A percentile compares a stretch with the other conserved stretches of the same genome.
Evolutionary conservation across 805 yeast species (phyloP).

Genomic region (Huiozyma naganishii): DNA sequence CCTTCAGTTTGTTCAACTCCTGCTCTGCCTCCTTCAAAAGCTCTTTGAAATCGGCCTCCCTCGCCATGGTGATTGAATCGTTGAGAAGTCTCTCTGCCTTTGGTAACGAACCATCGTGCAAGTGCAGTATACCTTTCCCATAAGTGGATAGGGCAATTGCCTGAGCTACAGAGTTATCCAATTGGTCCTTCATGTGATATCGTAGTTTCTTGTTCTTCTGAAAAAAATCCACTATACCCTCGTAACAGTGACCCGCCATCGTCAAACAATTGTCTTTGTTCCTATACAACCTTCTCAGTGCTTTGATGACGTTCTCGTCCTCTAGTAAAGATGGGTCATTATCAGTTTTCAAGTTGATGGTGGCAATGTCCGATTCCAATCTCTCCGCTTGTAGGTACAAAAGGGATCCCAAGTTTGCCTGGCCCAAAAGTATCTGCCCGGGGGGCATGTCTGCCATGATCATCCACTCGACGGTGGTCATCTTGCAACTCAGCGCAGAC

Average conservation of each 20-base stretch:
- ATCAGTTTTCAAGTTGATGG: constrained; percentile 21
- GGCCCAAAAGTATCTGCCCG: constrained; percentile 51
- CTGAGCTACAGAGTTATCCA: constrained; percentile 41
- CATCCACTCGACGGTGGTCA: constrained; percentile 63
- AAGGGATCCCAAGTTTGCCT: constrained; percentile 61
- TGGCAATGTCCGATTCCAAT: constrained; percentile 38
- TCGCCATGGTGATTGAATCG: constrained; percentile 62
- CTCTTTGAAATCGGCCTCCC: constrained; percentile 52
- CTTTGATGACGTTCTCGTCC: constrained; percentile 17
- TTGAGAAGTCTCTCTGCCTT: constrained; percentile 51
- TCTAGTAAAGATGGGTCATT: constrained; percentile 12
- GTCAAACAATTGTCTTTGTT: constrained; percentile 23
- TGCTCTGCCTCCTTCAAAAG: constrained; percentile 53
- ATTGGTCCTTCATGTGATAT: constrained; percentile 26
- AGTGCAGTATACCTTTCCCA: constrained; percentile 70
- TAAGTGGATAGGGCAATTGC: constrained; percentile 73
- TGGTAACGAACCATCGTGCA: constrained; percentile 46
- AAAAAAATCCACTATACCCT: constrained; percentile 33
- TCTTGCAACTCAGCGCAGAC: constrained; percentile 49
- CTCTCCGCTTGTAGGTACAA: constrained; percentile 58
- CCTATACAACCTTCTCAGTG: constrained; percentile 16
- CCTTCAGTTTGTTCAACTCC: constrained; percentile 41
- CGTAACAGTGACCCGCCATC: constrained; percentile 32
- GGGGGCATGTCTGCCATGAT: constrained; percentile 57
- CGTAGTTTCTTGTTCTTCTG: constrained; percentile 27